These are phyloP conservation scores for Aaosphaeria pasadenensis DNA, from an alignment of 2,329 filamentous ascomycete genomes.

Conservation along the genomic window DNA sequence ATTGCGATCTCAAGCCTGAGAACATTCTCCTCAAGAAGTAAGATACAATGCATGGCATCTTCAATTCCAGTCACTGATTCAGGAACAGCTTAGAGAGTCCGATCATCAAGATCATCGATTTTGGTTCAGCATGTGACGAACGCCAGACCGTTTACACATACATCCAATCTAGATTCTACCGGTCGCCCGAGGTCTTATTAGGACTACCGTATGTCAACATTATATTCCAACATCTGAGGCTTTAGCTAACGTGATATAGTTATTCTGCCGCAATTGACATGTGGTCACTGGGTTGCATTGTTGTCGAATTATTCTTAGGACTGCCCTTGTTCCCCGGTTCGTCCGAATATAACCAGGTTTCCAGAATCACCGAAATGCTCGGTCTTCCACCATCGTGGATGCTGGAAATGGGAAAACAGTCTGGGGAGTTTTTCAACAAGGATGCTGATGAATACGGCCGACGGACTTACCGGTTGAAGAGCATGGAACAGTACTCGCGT, in stretches of 20 bases:
- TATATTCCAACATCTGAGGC: background rate
- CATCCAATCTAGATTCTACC: slow-evolving; percentile 97
- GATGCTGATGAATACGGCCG: slow-evolving; percentile 86
- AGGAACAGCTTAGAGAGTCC: slow-evolving; percentile 76
- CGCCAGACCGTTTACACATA: slow-evolving; percentile 98
- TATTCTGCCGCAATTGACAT: slow-evolving; percentile 99
- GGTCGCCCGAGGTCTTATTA: slow-evolving; percentile 93
- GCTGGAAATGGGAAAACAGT: slow-evolving; percentile 98
- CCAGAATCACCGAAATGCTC: slow-evolving; percentile 96
- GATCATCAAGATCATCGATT: slow-evolving; percentile 99
- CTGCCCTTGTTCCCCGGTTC: slow-evolving; percentile 93
- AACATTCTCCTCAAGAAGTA: slow-evolving; percentile 96
- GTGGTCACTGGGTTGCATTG: slow-evolving; percentile 98
- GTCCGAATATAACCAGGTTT: slow-evolving; percentile 98
- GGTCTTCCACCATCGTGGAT: slow-evolving; percentile 97
- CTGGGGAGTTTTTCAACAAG: slow-evolving; percentile 96
- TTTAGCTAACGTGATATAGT: slow-evolving; percentile 27
- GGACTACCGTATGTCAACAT: slow-evolving; percentile 64
- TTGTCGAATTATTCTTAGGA: slow-evolving; percentile 94
- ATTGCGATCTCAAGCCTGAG: slow-evolving; percentile 97
- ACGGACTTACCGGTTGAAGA: slow-evolving; percentile 87
- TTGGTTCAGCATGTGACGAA: slow-evolving; percentile 96
- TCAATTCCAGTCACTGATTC: no score
- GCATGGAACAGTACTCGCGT: slow-evolving; percentile 95
- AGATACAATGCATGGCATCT: slow-evolving; percentile 12